A percentile compares a stretch with the other conserved stretches of the same genome.
Conservation (phyloP, 257 asterid genomes). For the Przewalskia tangutica region DNA sequence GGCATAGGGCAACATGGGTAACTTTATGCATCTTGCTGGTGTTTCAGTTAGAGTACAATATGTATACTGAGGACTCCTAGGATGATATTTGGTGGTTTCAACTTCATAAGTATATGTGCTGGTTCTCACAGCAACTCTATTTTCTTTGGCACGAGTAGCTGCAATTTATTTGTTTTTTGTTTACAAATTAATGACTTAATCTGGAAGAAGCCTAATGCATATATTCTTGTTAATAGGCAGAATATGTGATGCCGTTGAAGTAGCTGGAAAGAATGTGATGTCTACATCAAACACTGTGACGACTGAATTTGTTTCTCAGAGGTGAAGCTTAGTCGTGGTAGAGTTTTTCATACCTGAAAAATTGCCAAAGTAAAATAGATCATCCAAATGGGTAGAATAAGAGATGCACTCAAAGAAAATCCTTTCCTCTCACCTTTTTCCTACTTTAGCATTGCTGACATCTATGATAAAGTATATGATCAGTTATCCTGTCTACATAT, state of each 20-base stretch:
- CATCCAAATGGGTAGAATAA: neutral
- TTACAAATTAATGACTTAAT: neutral
- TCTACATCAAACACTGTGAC: slow-evolving; percentile 83
- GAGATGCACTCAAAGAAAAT: neutral
- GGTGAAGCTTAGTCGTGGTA: slow-evolving; percentile 19
- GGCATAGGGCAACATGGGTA: neutral
- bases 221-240: slow-evolving; percentile 35
- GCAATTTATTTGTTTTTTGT: neutral
- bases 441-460: neutral
- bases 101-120: neutral
- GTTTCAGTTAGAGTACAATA: neutral
- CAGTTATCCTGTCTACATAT: neutral
- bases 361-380: neutral
- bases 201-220: neutral
- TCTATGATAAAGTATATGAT: neutral
- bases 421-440: neutral
- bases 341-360: neutral
- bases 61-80: neutral
- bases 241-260: slow-evolving; percentile 84
- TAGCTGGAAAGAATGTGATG: slow-evolving; percentile 88
- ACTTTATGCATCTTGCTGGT: neutral
- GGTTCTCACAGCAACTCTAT: neutral
- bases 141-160: neutral
- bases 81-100: neutral
- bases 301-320: slow-evolving; percentile 80